Evolutionary conservation across 202 grass and related monocot genomes (phyloP), one percentile per base, ranked within the genome.

Genomic region (Zoysia matrella): DNA sequence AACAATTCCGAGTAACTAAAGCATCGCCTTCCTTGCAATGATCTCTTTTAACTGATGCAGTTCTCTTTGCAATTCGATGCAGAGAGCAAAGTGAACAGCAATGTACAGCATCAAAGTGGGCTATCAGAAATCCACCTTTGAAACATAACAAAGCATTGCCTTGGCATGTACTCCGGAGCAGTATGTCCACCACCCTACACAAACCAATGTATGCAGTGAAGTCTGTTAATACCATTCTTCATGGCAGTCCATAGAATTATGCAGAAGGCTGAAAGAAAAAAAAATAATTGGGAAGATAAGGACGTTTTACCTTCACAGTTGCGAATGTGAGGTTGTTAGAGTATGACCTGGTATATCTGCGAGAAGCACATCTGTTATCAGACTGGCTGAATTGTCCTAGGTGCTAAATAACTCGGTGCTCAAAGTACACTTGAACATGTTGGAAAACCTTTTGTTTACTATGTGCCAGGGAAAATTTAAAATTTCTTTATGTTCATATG

Each of bases 331-430:
- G 47, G 61, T 93, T 93, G 53, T 86, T 78, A 9, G 85, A 76
- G 74, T 90, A 90, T 50, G 66, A 86, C 49, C 60, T 90, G 47
- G 88, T 90, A 83, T 69, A 94, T n/a, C 88, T 94, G 60, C 70
- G 53, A 12, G 71, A 39, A 68, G 14, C 14, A 58, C 10, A 63
- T 63, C 16, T 57, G 1, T 2, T 0, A 2, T 75, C n/a, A 76
- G 56, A 48, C 2, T 39, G 75, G 12, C 42, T n/a, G 39, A 4
- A 5, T 22, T 18, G 8, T 22, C 58, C 8, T 18, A 3, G 53
- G 14, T 55, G 53, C 5, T 8, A 5, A 45, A 54, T 1, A 40
- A 67, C 15, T 10, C 56, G 30, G 30, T 36, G 30, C 30, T 36
- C 30, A 36, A 36, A 36, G 30, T 36, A 36, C 30, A 36, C 30